These are phyloP conservation scores for Tardiomyces blankii DNA, from an alignment of 1,139 yeast genomes.

Conservation along the genomic window DNA sequence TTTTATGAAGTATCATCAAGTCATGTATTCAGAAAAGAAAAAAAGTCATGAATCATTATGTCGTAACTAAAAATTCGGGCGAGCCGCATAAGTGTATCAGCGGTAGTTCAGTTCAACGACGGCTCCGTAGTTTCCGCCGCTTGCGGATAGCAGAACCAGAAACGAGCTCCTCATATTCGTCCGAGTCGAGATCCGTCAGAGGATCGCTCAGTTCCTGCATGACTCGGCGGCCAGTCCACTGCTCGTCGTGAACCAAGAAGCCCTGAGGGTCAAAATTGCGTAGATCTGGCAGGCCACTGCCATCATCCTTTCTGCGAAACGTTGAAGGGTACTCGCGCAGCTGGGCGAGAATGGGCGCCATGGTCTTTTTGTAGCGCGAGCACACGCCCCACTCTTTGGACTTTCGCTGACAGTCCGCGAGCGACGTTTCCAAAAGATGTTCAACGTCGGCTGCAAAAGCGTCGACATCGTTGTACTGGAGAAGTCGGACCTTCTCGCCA, in stretches of 20 bases:
- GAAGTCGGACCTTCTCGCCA: slow-evolving; percentile 1
- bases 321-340: neutral
- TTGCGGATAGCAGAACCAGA: neutral
- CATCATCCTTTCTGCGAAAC: neutral
- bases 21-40: neutral
- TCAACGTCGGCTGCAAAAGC: slow-evolving; percentile 7
- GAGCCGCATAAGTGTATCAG: neutral
- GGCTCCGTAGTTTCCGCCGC: neutral
- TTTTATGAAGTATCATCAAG: too few relatives aligned
- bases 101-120: neutral
- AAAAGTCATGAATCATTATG: neutral
- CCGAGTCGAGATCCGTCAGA: slow-evolving; percentile 11
- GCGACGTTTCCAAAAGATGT: slow-evolving; percentile 3
- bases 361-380: neutral
- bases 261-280: slow-evolving; percentile 8
- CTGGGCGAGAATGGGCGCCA: neutral
- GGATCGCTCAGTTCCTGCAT: slow-evolving; percentile 12
- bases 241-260: slow-evolving; percentile 8
- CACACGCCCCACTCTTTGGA: neutral
- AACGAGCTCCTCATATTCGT: slow-evolving; percentile 6
- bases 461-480: slow-evolving; percentile 5
- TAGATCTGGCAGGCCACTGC: slow-evolving; percentile 5
- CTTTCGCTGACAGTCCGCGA: neutral
- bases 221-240: slow-evolving; percentile 11
- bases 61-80: neutral